Percentiles rank a stretch among this genome's conserved stretches.
phyloP scores from a whole-genome alignment of 2,329 filamentous ascomycete genomes.

The Fusarium pilosicola region DNA sequence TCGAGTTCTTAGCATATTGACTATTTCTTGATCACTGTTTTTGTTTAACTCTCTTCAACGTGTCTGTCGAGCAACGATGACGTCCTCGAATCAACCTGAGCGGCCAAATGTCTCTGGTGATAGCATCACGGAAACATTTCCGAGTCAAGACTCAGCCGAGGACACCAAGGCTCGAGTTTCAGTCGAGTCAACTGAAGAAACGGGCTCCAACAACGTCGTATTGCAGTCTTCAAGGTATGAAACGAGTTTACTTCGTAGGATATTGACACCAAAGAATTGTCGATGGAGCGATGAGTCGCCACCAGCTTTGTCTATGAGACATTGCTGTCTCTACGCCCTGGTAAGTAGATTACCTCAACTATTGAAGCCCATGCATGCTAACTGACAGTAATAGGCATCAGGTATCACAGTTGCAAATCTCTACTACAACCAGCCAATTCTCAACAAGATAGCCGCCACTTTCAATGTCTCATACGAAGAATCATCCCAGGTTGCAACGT shows the following conservation, averaged over 20 bases:
- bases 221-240: conserved; percentile 36
- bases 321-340: conserved; percentile 78
- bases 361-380: too few relatives aligned
- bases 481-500: conserved; percentile 74
- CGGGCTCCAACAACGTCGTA: background rate
- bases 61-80: conserved; percentile 11
- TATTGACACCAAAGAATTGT: conserved; percentile 68
- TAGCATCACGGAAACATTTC: conserved; percentile 17
- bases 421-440: conserved; percentile 83
- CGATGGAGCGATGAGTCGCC: conserved; percentile 74
- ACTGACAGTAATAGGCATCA: conserved; percentile 51
- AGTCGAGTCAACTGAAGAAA: conserved; percentile 26
- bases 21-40: background rate
- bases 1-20: background rate
- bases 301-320: conserved; percentile 71
- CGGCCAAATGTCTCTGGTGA: background rate
- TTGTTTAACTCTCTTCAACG: background rate
- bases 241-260: conserved; percentile 33
- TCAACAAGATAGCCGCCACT: conserved; percentile 77
- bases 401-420: conserved; percentile 82
- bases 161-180: background rate
- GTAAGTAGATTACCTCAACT: conserved; percentile 49
- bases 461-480: conserved; percentile 77
- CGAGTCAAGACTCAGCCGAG: background rate
- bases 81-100: conserved; percentile 12